Percentiles rank a stretch among this genome's conserved stretches.
Evolutionary conservation across 306 rosid genomes (phyloP).

Genomic region (Erythrophleum fordii): DNA sequence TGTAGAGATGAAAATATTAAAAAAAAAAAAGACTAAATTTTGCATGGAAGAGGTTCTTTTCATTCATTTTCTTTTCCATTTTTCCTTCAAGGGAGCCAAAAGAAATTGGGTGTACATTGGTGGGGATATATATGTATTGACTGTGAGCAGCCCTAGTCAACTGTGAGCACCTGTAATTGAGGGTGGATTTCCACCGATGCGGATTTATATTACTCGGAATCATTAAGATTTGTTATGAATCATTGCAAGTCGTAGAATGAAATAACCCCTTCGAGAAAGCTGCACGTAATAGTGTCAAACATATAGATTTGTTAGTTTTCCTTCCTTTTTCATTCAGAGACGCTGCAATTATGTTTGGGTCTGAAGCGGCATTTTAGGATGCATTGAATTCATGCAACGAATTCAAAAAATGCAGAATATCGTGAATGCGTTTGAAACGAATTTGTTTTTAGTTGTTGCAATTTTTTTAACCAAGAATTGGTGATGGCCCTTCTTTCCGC

Average conservation of each 20-base stretch:
- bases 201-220: no score
- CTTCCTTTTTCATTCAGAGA: no score
- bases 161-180: slow-evolving; percentile 32
- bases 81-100: slow-evolving; percentile 44
- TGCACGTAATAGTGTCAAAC: not conserved
- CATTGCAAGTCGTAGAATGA: no score
- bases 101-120: slow-evolving; percentile 69
- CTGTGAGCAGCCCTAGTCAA: no score
- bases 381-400: no score
- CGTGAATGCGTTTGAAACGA: not conserved
- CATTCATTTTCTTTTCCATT: slow-evolving; percentile 42
- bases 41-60: slow-evolving; percentile 59
- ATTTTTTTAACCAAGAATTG: not conserved
- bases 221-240: no score
- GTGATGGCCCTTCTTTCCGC: not conserved
- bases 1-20: slow-evolving; percentile 38
- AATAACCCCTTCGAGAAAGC: not conserved
- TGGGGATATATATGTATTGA: slow-evolving; percentile 72
- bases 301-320: no score
- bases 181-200: no score
- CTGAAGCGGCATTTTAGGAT: no score
- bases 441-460: not conserved
- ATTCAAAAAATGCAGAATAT: not conserved
- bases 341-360: not conserved
- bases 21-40: slow-evolving; percentile 56